A percentile compares a stretch with the other conserved stretches of the same genome.
Conservation (phyloP, 768 basidiomycete genomes). For the Plicaturopsis crispa region DNA sequence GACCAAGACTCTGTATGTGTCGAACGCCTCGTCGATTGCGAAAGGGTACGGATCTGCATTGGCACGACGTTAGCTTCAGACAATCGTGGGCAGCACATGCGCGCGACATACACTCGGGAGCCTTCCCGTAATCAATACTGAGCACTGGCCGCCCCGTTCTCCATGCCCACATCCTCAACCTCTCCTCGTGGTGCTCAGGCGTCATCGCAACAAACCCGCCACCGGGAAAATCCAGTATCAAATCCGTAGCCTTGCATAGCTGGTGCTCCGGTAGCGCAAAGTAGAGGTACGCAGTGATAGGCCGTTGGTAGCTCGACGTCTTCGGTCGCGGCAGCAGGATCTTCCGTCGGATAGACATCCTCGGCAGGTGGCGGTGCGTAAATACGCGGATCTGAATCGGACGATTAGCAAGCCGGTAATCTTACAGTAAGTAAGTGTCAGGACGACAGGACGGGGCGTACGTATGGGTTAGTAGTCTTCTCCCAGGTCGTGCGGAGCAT, state of each 20-base stretch:
- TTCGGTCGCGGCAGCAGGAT: conserved; percentile 79
- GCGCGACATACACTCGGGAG: conserved; percentile 74
- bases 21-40: conserved; percentile 92
- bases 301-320: conserved; percentile 68
- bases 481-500: conserved; percentile 97
- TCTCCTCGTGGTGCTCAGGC: conserved; percentile 94
- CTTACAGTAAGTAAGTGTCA: conserved; percentile 4
- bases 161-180: conserved; percentile 80
- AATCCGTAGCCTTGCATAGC: conserved; percentile 60
- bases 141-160: conserved; percentile 74
- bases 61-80: conserved; percentile 25
- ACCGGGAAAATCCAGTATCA: conserved; percentile 90
- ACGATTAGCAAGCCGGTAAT: conserved; percentile 8
- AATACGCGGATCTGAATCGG: conserved; percentile 56
- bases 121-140: conserved; percentile 91
- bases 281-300: conserved; percentile 79
- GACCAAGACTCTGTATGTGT: conserved; percentile 74
- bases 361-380: conserved; percentile 45
- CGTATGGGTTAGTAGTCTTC: conserved; percentile 92
- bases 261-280: conserved; percentile 64
- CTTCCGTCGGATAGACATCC: conserved; percentile 58
- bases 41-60: conserved; percentile 89
- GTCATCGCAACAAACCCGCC: conserved; percentile 97
- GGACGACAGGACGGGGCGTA: conserved; percentile 28
- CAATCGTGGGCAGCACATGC: conserved; percentile 81